phyloP scores from a whole-genome alignment of 2,329 filamentous ascomycete genomes.

The Hymenoscyphus albidus region DNA sequence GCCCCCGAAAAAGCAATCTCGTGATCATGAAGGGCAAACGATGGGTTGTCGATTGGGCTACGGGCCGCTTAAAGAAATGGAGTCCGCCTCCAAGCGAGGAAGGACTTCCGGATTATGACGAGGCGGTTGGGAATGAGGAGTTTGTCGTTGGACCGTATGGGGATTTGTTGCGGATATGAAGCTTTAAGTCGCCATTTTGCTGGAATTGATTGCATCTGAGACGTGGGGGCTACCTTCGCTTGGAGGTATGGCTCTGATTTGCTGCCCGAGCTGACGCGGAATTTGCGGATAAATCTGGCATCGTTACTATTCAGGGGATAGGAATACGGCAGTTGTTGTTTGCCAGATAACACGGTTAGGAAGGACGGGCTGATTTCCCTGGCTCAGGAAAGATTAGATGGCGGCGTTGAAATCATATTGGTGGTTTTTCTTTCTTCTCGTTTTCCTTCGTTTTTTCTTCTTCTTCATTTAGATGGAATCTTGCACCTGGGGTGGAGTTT shows the following conservation, averaged over 20 bases:
- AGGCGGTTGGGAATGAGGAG: conserved; percentile 1
- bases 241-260: not conserved
- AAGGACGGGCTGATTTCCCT: no score
- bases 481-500: not conserved
- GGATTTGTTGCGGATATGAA: conserved; percentile 9
- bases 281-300: no score
- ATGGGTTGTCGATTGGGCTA: conserved; percentile 58
- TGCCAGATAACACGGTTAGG: no score
- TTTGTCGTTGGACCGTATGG: conserved; percentile 8
- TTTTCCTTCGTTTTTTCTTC: not conserved
- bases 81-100: conserved; percentile 36
- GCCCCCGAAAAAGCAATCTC: conserved; percentile 55
- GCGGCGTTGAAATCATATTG: not conserved
- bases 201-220: not conserved
- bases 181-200: not conserved
- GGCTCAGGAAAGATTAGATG: not conserved
- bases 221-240: not conserved
- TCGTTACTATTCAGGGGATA: no score
- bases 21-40: conserved; percentile 54
- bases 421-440: not conserved
- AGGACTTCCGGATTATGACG: conserved; percentile 42
- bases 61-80: conserved; percentile 51
- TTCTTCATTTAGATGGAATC: not conserved
- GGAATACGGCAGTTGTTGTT: no score
- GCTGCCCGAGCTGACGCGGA: no score